A percentile compares a stretch with the other conserved stretches of the same genome.
These are phyloP conservation scores for Penicillium pancosmium DNA, from an alignment of 495 filamentous ascomycete species.

Conservation along the genomic window DNA sequence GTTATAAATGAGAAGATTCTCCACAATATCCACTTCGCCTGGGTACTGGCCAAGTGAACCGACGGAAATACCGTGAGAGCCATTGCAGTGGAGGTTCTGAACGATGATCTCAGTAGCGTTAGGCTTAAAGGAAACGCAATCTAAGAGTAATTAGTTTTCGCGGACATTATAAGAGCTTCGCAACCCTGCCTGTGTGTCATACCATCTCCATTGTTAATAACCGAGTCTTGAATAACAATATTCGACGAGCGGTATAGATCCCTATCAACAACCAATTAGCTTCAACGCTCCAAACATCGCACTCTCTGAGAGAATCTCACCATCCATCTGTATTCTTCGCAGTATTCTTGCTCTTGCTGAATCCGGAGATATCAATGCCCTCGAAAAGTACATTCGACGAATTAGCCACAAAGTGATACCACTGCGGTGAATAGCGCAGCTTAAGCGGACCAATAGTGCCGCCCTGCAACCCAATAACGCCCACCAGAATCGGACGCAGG, in stretches of 20 bases:
- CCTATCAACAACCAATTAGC: constrained; percentile 22
- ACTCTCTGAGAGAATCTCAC: constrained; percentile 27
- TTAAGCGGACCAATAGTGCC: constrained; percentile 64
- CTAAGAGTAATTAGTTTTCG: constrained; percentile 26
- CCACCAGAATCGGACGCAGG: constrained; percentile 62
- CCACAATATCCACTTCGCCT: constrained; percentile 64
- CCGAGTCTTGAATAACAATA: constrained; percentile 68
- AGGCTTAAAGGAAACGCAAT: constrained; percentile 80
- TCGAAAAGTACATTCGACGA: constrained; percentile 66
- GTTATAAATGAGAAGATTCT: constrained; percentile 67
- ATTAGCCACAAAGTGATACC: constrained; percentile 70
- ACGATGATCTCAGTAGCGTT: constrained; percentile 75
- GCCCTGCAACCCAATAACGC: constrained; percentile 63
- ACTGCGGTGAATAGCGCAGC: constrained; percentile 66
- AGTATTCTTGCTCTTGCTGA: constrained; percentile 50
- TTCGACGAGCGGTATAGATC: constrained; percentile 66
- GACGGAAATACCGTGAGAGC: constrained; percentile 74
- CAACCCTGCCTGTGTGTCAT: constrained; percentile 5
- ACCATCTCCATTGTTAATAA: constrained; percentile 70
- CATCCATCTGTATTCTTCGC: constrained; percentile 74
- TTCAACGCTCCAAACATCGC: background rate
- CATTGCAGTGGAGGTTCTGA: constrained; percentile 70
- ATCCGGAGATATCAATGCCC: constrained; percentile 64
- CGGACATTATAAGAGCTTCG: too few relatives aligned
- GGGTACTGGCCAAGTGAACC: constrained; percentile 69